Percentiles rank a stretch among this genome's conserved stretches.
These are phyloP conservation scores for Boletus subparvulus DNA, from an alignment of 768 basidiomycete genomes.

Conservation along the genomic window DNA sequence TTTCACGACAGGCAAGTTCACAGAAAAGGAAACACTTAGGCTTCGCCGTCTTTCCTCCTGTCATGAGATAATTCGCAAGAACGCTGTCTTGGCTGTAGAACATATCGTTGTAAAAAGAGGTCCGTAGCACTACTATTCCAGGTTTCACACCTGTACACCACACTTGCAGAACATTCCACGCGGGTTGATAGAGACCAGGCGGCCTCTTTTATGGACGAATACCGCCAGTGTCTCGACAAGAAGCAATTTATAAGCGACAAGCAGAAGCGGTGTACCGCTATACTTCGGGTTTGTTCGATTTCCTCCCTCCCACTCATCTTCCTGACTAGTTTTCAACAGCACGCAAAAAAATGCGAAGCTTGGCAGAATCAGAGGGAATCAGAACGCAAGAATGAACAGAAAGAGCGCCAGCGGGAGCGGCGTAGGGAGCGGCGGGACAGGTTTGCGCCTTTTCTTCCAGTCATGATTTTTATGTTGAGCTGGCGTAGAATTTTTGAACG, in stretches of 20 bases:
- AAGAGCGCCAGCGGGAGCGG: background rate
- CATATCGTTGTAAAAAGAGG: background rate
- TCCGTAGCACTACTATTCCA: background rate
- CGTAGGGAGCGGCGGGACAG: background rate
- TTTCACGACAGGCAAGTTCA: background rate
- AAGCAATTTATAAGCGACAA: constrained; percentile 1
- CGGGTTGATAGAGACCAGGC: constrained; percentile 8
- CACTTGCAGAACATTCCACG: too few relatives aligned
- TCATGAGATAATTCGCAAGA: background rate
- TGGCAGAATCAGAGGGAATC: background rate
- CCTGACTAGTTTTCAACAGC: background rate
- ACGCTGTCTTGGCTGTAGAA: background rate
- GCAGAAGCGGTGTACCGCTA: background rate
- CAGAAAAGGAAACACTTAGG: background rate
- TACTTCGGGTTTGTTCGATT: background rate
- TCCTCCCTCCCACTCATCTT: background rate
- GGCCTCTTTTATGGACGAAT: constrained; percentile 9
- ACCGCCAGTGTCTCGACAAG: background rate
- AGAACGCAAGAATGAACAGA: background rate
- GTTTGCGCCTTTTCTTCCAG: background rate
- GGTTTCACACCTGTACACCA: background rate
- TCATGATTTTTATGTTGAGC: background rate
- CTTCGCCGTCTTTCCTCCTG: background rate
- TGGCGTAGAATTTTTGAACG: constrained; percentile 10
- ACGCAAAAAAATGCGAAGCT: background rate